Evolutionary conservation across 106 monocot genomes (phyloP).

Genomic region (Allium sativum): DNA sequence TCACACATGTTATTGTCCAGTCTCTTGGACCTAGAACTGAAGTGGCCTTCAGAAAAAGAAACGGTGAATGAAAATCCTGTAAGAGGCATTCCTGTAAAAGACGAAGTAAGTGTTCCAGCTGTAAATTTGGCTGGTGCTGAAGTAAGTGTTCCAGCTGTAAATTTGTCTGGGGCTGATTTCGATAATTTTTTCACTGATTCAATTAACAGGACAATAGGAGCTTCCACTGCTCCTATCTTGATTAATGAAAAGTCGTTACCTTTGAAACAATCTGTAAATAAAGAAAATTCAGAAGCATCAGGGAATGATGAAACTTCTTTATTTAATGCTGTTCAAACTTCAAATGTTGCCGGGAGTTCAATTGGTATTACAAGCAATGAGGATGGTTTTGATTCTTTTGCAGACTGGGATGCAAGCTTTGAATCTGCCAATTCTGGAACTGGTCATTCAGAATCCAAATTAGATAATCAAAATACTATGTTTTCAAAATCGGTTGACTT

Average conservation of each 20-base stretch:
- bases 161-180: conserved; percentile 50
- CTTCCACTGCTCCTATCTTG: conserved; percentile 5
- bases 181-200: conserved; percentile 50
- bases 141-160: conserved; percentile 22
- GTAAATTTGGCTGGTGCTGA: conserved; percentile 28
- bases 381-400: conserved; percentile 21
- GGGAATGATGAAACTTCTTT: conserved; percentile 17
- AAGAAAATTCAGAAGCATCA: conserved; percentile 14
- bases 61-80: not conserved
- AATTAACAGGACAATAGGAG: conserved; percentile 6
- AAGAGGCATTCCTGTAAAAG: conserved; percentile 6
- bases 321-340: conserved; percentile 21
- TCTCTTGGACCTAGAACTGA: conserved; percentile 50
- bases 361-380: conserved; percentile 14
- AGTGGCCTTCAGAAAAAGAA: conserved; percentile 27
- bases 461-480: conserved; percentile 1
- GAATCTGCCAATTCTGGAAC: conserved; percentile 30
- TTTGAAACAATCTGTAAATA: conserved; percentile 6
- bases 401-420: conserved; percentile 68
- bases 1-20: conserved; percentile 40
- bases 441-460: conserved; percentile 4
- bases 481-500: conserved; percentile 6
- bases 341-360: conserved; percentile 6
- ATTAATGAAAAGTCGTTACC: conserved; percentile 6
- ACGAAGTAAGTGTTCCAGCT: conserved; percentile 15